Evolutionary conservation across 2,329 filamentous ascomycete genomes (phyloP).

Genomic region (Colletotrichum godetiae): DNA sequence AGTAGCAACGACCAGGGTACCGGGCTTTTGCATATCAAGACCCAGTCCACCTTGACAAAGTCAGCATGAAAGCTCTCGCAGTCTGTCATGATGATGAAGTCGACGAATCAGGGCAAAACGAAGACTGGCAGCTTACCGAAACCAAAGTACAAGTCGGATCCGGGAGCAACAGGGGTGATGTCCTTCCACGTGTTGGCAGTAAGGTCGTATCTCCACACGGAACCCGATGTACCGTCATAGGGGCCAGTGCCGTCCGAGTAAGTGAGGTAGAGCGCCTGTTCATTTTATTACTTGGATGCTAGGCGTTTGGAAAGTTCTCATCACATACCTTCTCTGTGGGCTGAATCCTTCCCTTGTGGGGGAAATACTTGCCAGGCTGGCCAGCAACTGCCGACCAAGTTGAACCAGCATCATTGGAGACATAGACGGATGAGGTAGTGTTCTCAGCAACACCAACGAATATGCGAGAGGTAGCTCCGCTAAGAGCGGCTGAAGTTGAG

Average conservation of each 20-base stretch:
- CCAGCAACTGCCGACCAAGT: constrained; percentile 62
- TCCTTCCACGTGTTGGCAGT: constrained; percentile 60
- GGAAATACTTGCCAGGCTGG: constrained; percentile 63
- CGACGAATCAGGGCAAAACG: neutral
- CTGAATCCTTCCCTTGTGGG: constrained; percentile 65
- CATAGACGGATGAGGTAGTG: constrained; percentile 62
- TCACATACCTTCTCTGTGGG: constrained; percentile 63
- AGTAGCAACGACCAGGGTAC: constrained; percentile 66
- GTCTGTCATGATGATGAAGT: too few relatives aligned
- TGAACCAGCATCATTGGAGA: constrained; percentile 63
- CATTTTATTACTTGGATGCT: constrained; percentile 64
- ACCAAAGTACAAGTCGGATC: constrained; percentile 60
- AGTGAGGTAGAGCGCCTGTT: constrained; percentile 59
- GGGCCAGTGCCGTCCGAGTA: constrained; percentile 67
- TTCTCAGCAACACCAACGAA: constrained; percentile 68
- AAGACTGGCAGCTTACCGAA: constrained; percentile 53
- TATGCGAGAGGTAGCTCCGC: constrained; percentile 64
- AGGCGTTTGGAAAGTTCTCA: constrained; percentile 62
- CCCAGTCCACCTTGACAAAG: constrained; percentile 52
- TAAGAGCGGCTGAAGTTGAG: constrained; percentile 56
- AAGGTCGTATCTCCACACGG: constrained; percentile 66
- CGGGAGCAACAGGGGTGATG: constrained; percentile 63
- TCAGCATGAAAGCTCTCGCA: neutral
- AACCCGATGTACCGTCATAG: constrained; percentile 66
- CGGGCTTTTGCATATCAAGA: constrained; percentile 64